phyloP scores from a whole-genome alignment of 2,329 filamentous ascomycete genomes.

The Cladophialophora yegresii region DNA sequence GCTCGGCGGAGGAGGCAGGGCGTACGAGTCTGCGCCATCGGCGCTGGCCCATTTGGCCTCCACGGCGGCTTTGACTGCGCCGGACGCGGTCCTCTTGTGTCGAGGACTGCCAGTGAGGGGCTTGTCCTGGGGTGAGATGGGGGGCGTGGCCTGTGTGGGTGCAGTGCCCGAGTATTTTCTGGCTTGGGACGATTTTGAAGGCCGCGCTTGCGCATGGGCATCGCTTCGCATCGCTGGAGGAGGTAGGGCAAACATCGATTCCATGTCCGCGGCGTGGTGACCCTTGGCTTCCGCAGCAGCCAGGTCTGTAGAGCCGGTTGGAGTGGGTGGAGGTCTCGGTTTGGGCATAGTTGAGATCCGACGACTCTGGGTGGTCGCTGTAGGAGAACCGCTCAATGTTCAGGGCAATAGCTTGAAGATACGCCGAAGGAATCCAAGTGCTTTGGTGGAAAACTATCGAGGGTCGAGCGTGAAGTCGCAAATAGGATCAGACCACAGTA shows the following conservation, averaged over 20 bases:
- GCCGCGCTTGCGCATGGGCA: conserved; percentile 50
- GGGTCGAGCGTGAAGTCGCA: not conserved
- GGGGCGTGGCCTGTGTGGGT: conserved; percentile 41
- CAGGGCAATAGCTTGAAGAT: not conserved
- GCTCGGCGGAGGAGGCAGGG: conserved; percentile 87
- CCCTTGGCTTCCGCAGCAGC: conserved; percentile 60
- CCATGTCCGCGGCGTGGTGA: conserved; percentile 45
- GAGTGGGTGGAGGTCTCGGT: conserved; percentile 69
- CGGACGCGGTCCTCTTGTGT: conserved; percentile 35
- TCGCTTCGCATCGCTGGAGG: conserved; percentile 67
- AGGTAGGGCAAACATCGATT: conserved; percentile 72
- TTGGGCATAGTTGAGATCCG: conserved; percentile 60
- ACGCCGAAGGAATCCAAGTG: not conserved
- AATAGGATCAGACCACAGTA: not conserved
- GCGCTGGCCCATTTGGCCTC: conserved; percentile 6
- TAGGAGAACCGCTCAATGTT: not conserved
- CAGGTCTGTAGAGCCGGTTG: conserved; percentile 78
- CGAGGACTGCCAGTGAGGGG: conserved; percentile 30
- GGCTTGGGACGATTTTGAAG: conserved; percentile 48
- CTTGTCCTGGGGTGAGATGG: conserved; percentile 38
- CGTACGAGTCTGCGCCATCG: conserved; percentile 65
- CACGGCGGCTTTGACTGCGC: conserved; percentile 34
- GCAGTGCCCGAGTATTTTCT: conserved; percentile 49
- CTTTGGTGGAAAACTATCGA: not conserved
- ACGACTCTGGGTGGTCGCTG: not conserved